Evolutionary conservation across 1,139 yeast genomes (phyloP).

Genomic region (Saccharomyces hybrid): DNA sequence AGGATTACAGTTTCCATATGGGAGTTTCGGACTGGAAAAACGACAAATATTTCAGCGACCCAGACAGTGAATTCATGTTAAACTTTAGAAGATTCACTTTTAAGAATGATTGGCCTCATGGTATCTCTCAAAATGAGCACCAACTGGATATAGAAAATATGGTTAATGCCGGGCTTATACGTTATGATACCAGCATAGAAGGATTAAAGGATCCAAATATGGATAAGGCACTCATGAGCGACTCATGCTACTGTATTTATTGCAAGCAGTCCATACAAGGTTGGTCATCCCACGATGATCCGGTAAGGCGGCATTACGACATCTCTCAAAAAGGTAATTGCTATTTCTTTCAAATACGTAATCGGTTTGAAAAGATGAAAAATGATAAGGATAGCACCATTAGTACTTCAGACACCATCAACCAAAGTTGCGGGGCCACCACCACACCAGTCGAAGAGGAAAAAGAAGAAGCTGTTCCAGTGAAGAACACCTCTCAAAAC

Average conservation of each 20-base stretch:
- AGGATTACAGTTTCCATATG: slow-evolving; percentile 7
- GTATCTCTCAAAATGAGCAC: neutral
- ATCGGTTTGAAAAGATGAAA: neutral
- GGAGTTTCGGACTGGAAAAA: slow-evolving; percentile 16
- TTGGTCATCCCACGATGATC: slow-evolving; percentile 17
- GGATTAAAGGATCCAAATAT: slow-evolving; percentile 13
- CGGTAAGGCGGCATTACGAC: slow-evolving; percentile 11
- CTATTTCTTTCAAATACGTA: slow-evolving; percentile 16
- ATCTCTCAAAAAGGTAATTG: slow-evolving; percentile 18
- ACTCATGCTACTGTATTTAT: slow-evolving; percentile 24
- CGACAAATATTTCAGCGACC: slow-evolving; percentile 15
- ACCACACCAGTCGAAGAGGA: neutral
- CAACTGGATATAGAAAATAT: slow-evolving; percentile 10
- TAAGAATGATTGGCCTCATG: slow-evolving; percentile 13
- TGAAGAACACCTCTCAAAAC: neutral
- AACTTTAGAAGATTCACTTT: slow-evolving; percentile 16
- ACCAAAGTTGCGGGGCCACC: neutral
- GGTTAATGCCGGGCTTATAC: slow-evolving; percentile 23
- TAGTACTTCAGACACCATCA: neutral
- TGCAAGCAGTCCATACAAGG: slow-evolving; percentile 11
- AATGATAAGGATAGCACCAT: neutral
- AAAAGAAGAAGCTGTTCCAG: neutral
- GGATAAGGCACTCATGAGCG: slow-evolving; percentile 8
- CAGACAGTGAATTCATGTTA: slow-evolving; percentile 10
- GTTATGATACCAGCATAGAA: slow-evolving; percentile 22